phyloP scores from a whole-genome alignment of 129 eudicot genomes.

The Apium graveolens region DNA sequence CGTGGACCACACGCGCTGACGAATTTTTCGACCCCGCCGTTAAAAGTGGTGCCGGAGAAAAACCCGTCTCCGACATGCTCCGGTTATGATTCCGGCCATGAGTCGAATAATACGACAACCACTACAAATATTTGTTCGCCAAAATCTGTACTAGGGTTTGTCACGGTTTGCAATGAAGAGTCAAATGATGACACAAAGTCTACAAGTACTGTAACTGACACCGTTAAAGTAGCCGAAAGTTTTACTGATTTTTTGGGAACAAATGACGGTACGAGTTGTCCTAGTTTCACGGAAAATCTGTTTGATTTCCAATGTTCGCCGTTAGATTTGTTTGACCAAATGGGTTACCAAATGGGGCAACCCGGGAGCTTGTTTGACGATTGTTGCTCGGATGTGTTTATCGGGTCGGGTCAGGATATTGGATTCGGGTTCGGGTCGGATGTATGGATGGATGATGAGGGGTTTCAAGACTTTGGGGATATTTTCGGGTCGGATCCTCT shows the following conservation, averaged over 20 bases:
- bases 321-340: conserved; percentile 47
- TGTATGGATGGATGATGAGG: conserved; percentile 42
- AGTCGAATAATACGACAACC: conserved; percentile 22
- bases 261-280: neutral
- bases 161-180: conserved; percentile 24
- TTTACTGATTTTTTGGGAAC: conserved; percentile 29
- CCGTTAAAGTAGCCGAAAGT: conserved; percentile 23
- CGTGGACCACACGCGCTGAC: conserved; percentile 98
- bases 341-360: conserved; percentile 27
- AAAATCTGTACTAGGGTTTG: conserved; percentile 56
- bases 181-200: neutral
- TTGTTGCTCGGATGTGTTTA: conserved; percentile 9
- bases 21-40: conserved; percentile 35
- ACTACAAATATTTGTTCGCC: conserved; percentile 30
- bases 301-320: conserved; percentile 40
- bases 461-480: conserved; percentile 62
- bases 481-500: conserved; percentile 91
- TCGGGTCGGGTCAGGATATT: conserved; percentile 29
- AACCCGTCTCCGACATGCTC: conserved; percentile 25
- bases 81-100: conserved; percentile 51
- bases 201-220: conserved; percentile 16
- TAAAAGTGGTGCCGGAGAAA: conserved; percentile 8
- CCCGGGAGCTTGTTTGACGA: conserved; percentile 18
- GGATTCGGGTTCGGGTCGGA: conserved; percentile 40
- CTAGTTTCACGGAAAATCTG: conserved; percentile 32